Base-by-base conservation (phyloP, 352 stramenopile species). In the Nothophytophthora sp. region DNA sequence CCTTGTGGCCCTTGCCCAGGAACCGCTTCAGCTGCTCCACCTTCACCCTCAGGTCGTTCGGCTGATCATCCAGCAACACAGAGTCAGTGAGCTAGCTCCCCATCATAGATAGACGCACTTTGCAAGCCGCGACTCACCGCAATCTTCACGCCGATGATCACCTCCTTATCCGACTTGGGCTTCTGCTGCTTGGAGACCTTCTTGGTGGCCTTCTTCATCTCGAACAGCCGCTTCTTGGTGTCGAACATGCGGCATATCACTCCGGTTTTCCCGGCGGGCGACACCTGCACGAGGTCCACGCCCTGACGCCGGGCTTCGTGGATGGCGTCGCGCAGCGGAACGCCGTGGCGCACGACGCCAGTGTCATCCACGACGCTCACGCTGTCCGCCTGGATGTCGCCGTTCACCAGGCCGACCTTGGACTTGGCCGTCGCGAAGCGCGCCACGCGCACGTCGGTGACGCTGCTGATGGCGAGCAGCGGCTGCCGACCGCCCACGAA, bases 271-370 rank as follows among this genome's bases (percentile, higher is more conserved):
- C 73, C 69, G 32, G 44, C 56, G 20, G 64, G 57, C 9, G 76
- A 85, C 33, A 93, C 78, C 49, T 93, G 80, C 50, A 93, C 80
- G 23, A 93, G 70, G 52, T 93, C 83, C 38, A 93, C 60, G 33
- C 74, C 75, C 33, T 58, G 58, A 1, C 44, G 43, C 15, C 45
- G 49, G 1, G 83, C 83, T 27, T 88, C 72, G 15, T 73, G 18
- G n/a, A 91, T 48, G 16, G 83, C 83, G 34, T 78, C 39, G 24
- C 43, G 44, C 40, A 86, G 60, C 11, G 80, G 78, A 36, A 93
- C 63, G 45, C 78, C 63, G 41, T 54, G 39, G 7, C 60, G 72
- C 58, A 88, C 71, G 16, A 57, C 52, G 41, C 76, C 83, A 42
- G 73, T 64, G 27, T 89, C 73, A 16, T 50, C 64, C 3, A 86